Evolutionary conservation across 352 stramenopile genomes (phyloP), one percentile per base, ranked within the genome.

Genomic region (Plasmopara halstedii): DNA sequence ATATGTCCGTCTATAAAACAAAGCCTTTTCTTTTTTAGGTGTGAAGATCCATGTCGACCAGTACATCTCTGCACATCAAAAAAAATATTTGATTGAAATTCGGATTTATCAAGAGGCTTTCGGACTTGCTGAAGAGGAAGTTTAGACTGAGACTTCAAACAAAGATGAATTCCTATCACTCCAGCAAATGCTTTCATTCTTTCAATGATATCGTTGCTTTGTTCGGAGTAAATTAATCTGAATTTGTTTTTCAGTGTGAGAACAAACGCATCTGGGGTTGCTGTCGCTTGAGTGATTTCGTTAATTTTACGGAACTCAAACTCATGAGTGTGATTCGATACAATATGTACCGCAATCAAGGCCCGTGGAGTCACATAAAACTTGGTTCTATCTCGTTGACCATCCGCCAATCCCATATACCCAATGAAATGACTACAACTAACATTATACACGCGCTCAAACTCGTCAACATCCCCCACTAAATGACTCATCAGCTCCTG

Each of bases 401-500:
- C 76, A 46, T 77, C 75, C 22, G 59, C 53, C 9, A 77, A 83
- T 20, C 79, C 75, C 4, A 91, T 60, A 22, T 85, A 88, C 0
- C 79, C 79, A 41, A 58, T 86, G 42, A 88, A 91, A 38, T 88
- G 74, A 37, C 62, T 70, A 43, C 72, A 86, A 17, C 88, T 70
- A 19, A 88, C 70, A 19, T 45, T 64, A 32, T 84, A 91, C 0
- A 79, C 62, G 4, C 74, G 70, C 53, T 85, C 83, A 26, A 88
- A 83, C 23, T 88, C 76, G 2, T 91, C 76, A 46, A 91, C 83
- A 42, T 67, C 86, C 8, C 76, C 76, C 17, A 70, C 54, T 34
- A 88, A 68, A 51, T 88, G 76, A 42, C 73, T 88, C 72, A 91
- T 86, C 2, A 91, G 52, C 42, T 91, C 79, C 62, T 91, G 79